Percentiles rank a stretch among this genome's conserved stretches.
Evolutionary conservation across 228 moss, liverwort and hornwort species (phyloP).

Genomic region (Sphagnum magellanicum): DNA sequence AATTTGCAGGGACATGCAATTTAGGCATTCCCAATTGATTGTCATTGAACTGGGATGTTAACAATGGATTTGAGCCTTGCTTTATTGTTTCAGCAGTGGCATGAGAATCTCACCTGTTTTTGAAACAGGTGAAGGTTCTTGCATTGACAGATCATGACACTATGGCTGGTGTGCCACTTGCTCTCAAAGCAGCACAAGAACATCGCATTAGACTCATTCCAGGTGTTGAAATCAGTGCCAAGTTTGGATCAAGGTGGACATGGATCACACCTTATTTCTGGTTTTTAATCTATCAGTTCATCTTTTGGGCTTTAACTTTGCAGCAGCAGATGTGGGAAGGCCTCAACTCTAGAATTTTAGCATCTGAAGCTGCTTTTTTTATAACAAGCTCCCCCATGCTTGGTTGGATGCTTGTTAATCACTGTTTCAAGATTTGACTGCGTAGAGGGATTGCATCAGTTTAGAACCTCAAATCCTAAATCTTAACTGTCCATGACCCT

Average conservation of each 20-base stretch:
- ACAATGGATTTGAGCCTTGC: neutral
- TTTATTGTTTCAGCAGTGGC: neutral
- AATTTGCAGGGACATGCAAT: too few relatives aligned
- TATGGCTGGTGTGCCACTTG: slow-evolving; percentile 69
- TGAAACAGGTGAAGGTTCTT: slow-evolving; percentile 39
- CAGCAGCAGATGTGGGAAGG: neutral
- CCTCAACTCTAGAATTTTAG: too few relatives aligned
- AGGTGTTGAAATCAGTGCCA: slow-evolving; percentile 52
- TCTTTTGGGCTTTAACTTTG: neutral
- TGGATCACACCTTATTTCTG: neutral
- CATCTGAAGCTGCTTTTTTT: too few relatives aligned
- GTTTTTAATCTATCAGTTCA: neutral
- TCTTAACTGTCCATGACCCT: too few relatives aligned
- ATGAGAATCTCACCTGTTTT: neutral
- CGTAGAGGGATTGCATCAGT: too few relatives aligned
- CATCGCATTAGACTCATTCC: slow-evolving; percentile 65
- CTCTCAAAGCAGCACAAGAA: slow-evolving; percentile 57
- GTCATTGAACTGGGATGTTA: neutral
- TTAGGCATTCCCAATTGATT: too few relatives aligned
- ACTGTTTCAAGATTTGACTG: too few relatives aligned
- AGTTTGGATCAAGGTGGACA: slow-evolving; percentile 31
- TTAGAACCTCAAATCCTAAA: too few relatives aligned
- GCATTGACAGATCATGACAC: slow-evolving; percentile 62
- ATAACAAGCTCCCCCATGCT: too few relatives aligned
- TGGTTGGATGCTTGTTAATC: too few relatives aligned